Evolutionary conservation across 768 basidiomycete species (phyloP), one percentile per base, ranked within the genome.

Genomic region (Chlorophyllum brunneum): DNA sequence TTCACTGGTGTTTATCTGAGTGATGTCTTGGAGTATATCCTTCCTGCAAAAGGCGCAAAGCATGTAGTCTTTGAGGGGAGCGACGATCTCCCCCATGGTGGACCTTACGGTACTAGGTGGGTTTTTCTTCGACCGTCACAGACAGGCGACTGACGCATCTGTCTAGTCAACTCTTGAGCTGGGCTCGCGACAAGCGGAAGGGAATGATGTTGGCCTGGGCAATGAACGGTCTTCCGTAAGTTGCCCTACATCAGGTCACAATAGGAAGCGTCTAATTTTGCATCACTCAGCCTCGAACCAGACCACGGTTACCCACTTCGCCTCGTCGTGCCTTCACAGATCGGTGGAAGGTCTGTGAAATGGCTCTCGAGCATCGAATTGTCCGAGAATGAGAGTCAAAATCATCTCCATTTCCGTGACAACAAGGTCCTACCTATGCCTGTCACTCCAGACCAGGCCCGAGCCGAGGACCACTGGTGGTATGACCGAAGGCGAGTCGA

Each of bases 251-350:
- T 13, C n/a, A 46, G 13, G 18, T 33, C 10, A 22, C 34, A 13
- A 6, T 22, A 15, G 4, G 29, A 11, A 6, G n/a, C n/a, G n/a
- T n/a, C n/a, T n/a, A n/a, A n/a, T n/a, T n/a, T n/a, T n/a, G n/a
- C n/a, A n/a, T n/a, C n/a, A n/a, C n/a, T n/a, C 23, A 58, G 61
- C 7, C 68, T 86, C 6, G 74, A 76, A 40, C 81, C 82, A 4
- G 83, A 85, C 57, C 84, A 86, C 54, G 84, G 84, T 9, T 83
- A 74, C 57, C 84, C 84, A 0, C 59, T 86, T n/a, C 73, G 84
- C n/a, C 63, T 83, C 3, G 70, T 86, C 54, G 70, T 85, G 0
- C 83, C 84, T 0, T 79, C 80, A 4, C 77, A 82, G 49, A 83
- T 86, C 38, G 84, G 83, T n/a, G n/a, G n/a, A n/a, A n/a, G n/a